These are phyloP conservation scores for Backusella liffmaniae DNA, from an alignment of 192 early-diverging fungal species.

Conservation along the genomic window DNA sequence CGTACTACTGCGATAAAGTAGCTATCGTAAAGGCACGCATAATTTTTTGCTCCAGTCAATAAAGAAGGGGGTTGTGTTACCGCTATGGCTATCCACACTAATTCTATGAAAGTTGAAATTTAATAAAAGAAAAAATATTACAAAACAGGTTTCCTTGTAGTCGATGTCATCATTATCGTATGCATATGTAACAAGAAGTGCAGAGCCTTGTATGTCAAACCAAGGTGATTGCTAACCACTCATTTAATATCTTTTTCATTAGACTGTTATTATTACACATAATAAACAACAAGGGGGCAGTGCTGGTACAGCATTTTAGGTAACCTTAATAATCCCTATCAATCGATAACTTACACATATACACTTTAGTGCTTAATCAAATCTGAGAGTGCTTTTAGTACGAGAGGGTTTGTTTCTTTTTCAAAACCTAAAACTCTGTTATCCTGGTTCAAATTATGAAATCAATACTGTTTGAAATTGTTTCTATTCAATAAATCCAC, in stretches of 20 bases:
- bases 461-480: not conserved
- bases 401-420: no score
- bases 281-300: not conserved
- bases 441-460: not conserved
- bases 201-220: not conserved
- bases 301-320: not conserved
- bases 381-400: not conserved
- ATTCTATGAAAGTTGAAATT: not conserved
- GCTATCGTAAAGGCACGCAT: not conserved
- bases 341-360: not conserved
- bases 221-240: not conserved
- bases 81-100: not conserved
- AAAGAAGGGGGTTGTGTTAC: constrained; percentile 8
- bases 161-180: not conserved
- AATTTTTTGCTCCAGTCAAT: not conserved
- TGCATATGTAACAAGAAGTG: not conserved
- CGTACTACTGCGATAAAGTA: not conserved
- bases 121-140: not conserved
- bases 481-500: not conserved
- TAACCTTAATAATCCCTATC: not conserved
- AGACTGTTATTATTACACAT: not conserved
- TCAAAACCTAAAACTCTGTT: no score
- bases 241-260: not conserved
- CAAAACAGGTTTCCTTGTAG: not conserved
- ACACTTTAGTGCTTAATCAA: not conserved